These are phyloP conservation scores for Acacia pycnantha DNA, from an alignment of 331 rosid genomes.

Conservation along the genomic window DNA sequence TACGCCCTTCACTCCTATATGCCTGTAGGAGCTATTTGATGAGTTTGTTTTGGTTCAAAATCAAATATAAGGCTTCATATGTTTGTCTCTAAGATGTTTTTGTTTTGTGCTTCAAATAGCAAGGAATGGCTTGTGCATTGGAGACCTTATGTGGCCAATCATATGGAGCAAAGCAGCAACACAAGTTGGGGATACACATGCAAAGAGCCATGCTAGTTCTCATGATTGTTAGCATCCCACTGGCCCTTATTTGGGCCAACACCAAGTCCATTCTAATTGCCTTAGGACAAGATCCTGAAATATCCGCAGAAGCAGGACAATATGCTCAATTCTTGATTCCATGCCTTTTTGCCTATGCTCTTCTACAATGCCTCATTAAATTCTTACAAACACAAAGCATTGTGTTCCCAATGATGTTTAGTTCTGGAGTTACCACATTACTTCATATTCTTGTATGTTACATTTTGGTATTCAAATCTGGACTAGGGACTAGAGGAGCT, in stretches of 20 bases:
- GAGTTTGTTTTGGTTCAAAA: background rate
- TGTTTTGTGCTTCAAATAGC: conserved; percentile 26
- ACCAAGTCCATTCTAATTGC: conserved; percentile 44
- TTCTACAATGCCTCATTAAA: conserved; percentile 59
- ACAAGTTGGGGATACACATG: conserved; percentile 62
- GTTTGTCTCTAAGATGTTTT: background rate
- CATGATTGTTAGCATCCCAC: conserved; percentile 43
- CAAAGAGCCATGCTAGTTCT: conserved; percentile 63
- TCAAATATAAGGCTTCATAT: background rate
- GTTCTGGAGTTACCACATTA: conserved; percentile 47
- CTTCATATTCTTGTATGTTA: conserved; percentile 57
- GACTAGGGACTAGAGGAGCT: conserved; percentile 62
- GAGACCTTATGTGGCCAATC: conserved; percentile 83
- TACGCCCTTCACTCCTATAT: background rate
- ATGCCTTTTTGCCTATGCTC: conserved; percentile 50
- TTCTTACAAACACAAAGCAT: conserved; percentile 69
- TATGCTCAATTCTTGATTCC: conserved; percentile 56
- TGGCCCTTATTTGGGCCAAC: conserved; percentile 58
- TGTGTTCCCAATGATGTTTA: conserved; percentile 72
- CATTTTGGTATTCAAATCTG: conserved; percentile 54
- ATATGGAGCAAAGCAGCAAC: conserved; percentile 77
- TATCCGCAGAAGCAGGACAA: conserved; percentile 58
- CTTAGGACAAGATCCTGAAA: conserved; percentile 48
- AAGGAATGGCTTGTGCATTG: conserved; percentile 78
- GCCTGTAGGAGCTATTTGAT: background rate